These are phyloP conservation scores for Colletotrichum scovillei DNA, from an alignment of 2,329 filamentous ascomycete species.

Conservation along the genomic window DNA sequence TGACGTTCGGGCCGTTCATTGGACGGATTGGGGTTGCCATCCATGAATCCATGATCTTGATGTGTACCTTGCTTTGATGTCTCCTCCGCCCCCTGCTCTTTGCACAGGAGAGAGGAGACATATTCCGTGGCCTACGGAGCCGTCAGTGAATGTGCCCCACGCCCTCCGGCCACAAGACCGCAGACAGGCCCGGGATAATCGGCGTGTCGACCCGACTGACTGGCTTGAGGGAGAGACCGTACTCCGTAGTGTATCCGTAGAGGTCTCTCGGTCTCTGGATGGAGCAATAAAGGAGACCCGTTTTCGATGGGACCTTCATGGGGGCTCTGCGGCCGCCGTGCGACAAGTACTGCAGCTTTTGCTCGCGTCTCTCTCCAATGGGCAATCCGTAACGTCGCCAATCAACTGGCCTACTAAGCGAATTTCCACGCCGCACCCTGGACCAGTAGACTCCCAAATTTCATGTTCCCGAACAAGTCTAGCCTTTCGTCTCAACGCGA, in stretches of 20 bases:
- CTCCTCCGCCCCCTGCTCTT: not conserved
- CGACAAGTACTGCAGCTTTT: not conserved
- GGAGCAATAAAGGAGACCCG: constrained; percentile 16
- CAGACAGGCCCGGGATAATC: constrained; percentile 5
- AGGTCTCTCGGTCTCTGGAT: not conserved
- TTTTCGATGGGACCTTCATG: constrained; percentile 2
- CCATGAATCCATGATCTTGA: not conserved
- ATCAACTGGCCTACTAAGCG: constrained; percentile 4
- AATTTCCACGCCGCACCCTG: not conserved
- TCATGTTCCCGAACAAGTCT: not conserved
- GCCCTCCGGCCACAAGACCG: constrained; percentile 10
- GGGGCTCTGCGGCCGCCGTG: constrained; percentile 15
- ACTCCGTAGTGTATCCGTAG: not conserved
- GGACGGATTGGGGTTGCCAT: not conserved
- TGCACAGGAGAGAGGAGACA: not conserved
- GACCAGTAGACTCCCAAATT: not conserved
- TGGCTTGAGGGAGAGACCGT: constrained; percentile 1
- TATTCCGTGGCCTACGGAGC: not conserved
- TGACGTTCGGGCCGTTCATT: not conserved
- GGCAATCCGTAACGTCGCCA: constrained; percentile 9
- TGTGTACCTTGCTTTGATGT: not conserved
- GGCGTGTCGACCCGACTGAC: constrained; percentile 22
- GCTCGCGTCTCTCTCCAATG: not conserved
- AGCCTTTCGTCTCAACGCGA: not conserved
- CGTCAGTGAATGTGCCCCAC: not conserved